Percentiles rank a stretch among this genome's conserved stretches.
Evolutionary conservation across 768 basidiomycete genomes (phyloP).

Genomic region (Tubosaeta sp.): DNA sequence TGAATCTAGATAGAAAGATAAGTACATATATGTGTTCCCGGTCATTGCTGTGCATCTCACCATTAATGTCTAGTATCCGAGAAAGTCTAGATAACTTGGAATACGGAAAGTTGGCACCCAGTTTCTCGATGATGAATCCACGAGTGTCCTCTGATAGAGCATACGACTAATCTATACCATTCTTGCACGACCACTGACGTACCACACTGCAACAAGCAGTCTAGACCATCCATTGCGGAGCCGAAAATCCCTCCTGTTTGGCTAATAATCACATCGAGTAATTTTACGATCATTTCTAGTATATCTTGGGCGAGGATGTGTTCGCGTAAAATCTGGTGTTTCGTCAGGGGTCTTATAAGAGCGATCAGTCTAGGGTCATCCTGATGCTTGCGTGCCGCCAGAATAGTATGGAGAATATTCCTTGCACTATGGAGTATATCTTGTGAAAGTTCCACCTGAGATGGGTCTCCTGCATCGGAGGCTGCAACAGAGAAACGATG

Average conservation of each 20-base stretch:
- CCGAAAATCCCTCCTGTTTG: constrained; percentile 8
- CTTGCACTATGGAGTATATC: constrained; percentile 10
- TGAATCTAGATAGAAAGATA: constrained; percentile 3
- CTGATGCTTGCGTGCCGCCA: constrained; percentile 6
- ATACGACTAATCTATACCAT: neutral
- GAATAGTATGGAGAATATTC: constrained; percentile 5
- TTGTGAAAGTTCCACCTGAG: neutral
- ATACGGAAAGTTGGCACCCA: neutral
- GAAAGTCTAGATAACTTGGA: constrained; percentile 7
- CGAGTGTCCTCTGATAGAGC: constrained; percentile 12
- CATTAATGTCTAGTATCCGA: constrained; percentile 7
- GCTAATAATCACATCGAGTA: constrained; percentile 10
- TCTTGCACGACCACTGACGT: neutral
- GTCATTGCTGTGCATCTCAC: neutral
- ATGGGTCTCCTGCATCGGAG: neutral
- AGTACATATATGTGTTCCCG: neutral
- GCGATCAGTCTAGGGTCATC: constrained; percentile 15
- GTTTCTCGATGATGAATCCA: constrained; percentile 2
- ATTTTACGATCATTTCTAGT: constrained; percentile 2
- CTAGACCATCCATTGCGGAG: constrained; percentile 18
- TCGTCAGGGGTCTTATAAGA: constrained; percentile 17
- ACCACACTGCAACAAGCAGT: constrained; percentile 16
- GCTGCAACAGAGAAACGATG: neutral
- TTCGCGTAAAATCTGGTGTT: constrained; percentile 8
- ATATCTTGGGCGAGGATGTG: constrained; percentile 9